A percentile compares a stretch with the other conserved stretches of the same genome.
Conservation (phyloP, 1,284 basidiomycete species). For the Ceratobasidium sp. region DNA sequence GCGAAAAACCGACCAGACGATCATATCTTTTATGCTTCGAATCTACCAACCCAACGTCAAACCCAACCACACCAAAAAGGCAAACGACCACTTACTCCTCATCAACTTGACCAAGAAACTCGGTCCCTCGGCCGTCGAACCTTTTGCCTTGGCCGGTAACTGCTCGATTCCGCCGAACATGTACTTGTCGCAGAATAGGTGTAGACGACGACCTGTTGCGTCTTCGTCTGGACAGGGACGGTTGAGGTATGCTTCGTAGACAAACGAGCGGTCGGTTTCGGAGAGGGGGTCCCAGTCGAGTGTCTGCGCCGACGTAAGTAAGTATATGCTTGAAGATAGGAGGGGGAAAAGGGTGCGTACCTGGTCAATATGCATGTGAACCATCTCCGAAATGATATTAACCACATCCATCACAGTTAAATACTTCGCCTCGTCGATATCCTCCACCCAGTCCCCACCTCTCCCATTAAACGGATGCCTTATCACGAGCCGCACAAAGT, state of each 20-base stretch:
- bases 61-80: too few species aligned
- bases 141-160: conserved; percentile 27
- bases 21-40: background rate
- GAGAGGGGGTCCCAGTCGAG: conserved; percentile 38
- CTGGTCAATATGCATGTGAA: conserved; percentile 32
- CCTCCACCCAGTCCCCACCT: conserved; percentile 34
- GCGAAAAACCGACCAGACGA: background rate
- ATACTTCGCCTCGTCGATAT: conserved; percentile 25
- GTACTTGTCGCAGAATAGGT: conserved; percentile 29
- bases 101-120: conserved; percentile 36
- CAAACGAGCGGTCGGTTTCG: conserved; percentile 15
- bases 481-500: conserved; percentile 34
- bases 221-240: conserved; percentile 24
- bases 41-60: background rate
- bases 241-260: conserved; percentile 39
- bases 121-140: conserved; percentile 25
- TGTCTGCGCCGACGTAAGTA: background rate
- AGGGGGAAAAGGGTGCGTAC: background rate
- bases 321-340: background rate
- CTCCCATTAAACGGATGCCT: conserved; percentile 37
- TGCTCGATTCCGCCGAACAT: conserved; percentile 33
- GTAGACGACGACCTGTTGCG: conserved; percentile 5
- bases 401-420: conserved; percentile 31
- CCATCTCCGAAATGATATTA: conserved; percentile 33
- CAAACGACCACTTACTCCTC: conserved; percentile 10